Percentiles rank a stretch among this genome's conserved stretches.
Evolutionary conservation across 805 yeast species (phyloP).

Genomic region (Starmerella bacillaris): DNA sequence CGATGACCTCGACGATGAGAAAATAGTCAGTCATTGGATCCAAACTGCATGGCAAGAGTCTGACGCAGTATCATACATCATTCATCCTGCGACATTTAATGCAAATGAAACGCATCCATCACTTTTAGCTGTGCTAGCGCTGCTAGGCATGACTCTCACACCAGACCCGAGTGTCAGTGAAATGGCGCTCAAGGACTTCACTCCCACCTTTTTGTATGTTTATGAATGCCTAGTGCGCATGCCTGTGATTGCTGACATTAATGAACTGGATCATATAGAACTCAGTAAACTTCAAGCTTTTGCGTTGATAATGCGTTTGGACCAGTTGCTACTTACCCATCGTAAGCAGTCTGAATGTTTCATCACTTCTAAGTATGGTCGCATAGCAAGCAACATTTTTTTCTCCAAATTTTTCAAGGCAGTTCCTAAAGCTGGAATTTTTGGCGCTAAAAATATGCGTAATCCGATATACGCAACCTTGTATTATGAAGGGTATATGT

Average conservation of each 20-base stretch:
- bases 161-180: constrained; percentile 7
- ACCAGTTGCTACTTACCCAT: constrained; percentile 11
- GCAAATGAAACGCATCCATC: constrained; percentile 16
- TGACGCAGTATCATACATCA: constrained; percentile 12
- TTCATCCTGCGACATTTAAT: constrained; percentile 20
- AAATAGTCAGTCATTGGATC: constrained; percentile 10
- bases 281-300: constrained; percentile 20
- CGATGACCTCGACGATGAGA: constrained; percentile 3
- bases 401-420: constrained; percentile 14
- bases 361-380: not conserved
- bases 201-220: constrained; percentile 15
- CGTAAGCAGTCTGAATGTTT: constrained; percentile 1
- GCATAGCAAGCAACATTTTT: constrained; percentile 14
- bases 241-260: constrained; percentile 5
- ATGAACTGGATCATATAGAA: constrained; percentile 9
- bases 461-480: constrained; percentile 19
- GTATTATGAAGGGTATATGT: constrained; percentile 16
- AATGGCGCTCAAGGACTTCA: constrained; percentile 13
- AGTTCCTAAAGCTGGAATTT: constrained; percentile 13
- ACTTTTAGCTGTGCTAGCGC: constrained; percentile 18
- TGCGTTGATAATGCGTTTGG: constrained; percentile 18
- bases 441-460: constrained; percentile 1
- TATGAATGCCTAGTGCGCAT: constrained; percentile 12
- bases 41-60: constrained; percentile 17
- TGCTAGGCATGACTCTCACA: constrained; percentile 20